phyloP scores from a whole-genome alignment of 176 grass and related monocot genomes.

The Carex myosuroides region DNA sequence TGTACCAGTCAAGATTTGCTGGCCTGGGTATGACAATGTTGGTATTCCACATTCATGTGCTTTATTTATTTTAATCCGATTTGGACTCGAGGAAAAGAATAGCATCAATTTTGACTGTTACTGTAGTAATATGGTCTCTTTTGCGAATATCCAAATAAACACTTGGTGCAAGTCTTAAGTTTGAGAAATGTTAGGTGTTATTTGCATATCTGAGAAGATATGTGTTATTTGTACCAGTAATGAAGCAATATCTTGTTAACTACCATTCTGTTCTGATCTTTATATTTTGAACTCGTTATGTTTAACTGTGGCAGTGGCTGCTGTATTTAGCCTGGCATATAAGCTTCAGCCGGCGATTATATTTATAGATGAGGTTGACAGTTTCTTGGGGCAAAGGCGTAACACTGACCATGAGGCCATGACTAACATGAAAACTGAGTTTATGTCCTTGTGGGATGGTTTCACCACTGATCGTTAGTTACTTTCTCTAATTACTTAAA shows the following conservation, averaged over 20 bases:
- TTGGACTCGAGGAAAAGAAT: not conserved
- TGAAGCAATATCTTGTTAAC: not conserved
- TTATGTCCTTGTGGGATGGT: conserved; percentile 99
- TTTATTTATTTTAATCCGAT: not conserved
- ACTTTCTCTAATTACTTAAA: not conserved
- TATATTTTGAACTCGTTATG: not conserved
- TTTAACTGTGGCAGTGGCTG: conserved; percentile 48
- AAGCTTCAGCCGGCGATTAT: conserved; percentile 98
- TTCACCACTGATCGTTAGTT: conserved; percentile 86
- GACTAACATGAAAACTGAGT: conserved; percentile 99
- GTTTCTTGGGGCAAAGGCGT: conserved; percentile 79
- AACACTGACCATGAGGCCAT: conserved; percentile 85
- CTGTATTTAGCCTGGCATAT: conserved; percentile 80
- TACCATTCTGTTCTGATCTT: not conserved
- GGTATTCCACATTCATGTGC: not conserved
- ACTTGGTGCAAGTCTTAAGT: not conserved
- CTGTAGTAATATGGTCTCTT: not conserved
- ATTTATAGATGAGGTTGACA: conserved; percentile 97
- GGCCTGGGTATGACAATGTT: not conserved
- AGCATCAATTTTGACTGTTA: not conserved
- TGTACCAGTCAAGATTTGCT: not conserved
- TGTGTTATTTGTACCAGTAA: not conserved
- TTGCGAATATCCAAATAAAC: not conserved
- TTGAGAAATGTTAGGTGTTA: not conserved
- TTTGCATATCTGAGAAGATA: not conserved